These are phyloP conservation scores for Colletotrichum cordylinicola DNA, from an alignment of 2,329 filamentous ascomycete species.

Conservation along the genomic window DNA sequence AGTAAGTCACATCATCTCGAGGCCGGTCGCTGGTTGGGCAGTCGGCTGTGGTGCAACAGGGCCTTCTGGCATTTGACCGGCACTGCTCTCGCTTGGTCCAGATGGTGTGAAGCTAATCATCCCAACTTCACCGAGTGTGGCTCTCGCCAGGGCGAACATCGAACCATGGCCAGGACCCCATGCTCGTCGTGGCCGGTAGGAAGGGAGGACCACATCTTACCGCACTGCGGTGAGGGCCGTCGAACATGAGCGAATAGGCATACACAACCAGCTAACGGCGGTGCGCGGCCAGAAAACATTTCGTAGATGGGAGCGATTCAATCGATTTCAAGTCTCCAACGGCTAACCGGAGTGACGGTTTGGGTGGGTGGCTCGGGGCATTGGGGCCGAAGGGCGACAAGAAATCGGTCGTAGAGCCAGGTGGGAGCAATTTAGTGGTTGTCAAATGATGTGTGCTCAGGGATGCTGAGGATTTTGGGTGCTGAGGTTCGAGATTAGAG, in stretches of 20 bases:
- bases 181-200: not conserved
- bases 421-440: not conserved
- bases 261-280: not conserved
- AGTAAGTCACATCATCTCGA: not conserved
- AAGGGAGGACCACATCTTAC: not conserved
- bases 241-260: not conserved
- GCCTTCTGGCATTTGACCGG: slow-evolving; percentile 12
- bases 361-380: not conserved
- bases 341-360: not conserved
- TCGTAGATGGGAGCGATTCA: not conserved
- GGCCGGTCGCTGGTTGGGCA: not conserved
- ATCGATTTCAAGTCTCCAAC: not conserved
- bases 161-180: not conserved
- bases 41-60: not conserved
- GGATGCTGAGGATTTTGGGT: not conserved
- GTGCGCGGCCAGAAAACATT: not conserved
- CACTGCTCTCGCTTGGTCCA: slow-evolving; percentile 4
- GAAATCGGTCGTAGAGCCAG: not conserved
- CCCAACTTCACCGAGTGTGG: slow-evolving; percentile 13
- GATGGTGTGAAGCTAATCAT: slow-evolving; percentile 15
- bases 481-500: not conserved
- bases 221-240: not conserved
- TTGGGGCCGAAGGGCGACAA: not conserved
- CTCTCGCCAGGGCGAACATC: not conserved
- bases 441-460: not conserved